These are phyloP conservation scores for Ottelia alismoides DNA, from an alignment of 106 monocot genomes.

Conservation along the genomic window DNA sequence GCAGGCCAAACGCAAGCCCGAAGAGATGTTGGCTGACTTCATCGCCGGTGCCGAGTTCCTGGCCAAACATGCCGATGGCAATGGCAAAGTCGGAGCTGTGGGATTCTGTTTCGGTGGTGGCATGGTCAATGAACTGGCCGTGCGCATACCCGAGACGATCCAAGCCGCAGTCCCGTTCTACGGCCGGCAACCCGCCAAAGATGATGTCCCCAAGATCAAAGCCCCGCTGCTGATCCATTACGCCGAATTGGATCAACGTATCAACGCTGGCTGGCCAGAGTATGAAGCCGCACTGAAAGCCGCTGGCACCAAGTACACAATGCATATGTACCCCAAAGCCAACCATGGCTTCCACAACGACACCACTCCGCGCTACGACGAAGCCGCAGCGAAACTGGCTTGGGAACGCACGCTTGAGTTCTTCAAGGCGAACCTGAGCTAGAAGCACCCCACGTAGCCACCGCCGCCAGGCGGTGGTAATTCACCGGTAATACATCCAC, in stretches of 20 bases:
- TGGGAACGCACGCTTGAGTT: neutral
- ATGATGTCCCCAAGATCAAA: no score
- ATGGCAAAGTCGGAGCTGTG: no score
- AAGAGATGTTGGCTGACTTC: no score
- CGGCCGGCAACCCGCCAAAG: neutral
- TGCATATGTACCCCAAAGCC: neutral
- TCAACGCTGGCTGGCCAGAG: neutral
- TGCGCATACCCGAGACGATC: neutral
- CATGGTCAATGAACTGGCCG: no score
- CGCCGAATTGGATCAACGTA: neutral
- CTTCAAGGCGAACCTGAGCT: no score
- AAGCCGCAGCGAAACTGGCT: neutral
- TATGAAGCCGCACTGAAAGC: neutral
- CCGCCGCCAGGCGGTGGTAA: no score
- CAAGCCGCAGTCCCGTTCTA: neutral
- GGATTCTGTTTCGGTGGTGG: no score
- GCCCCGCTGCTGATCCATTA: neutral
- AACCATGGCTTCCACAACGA: neutral
- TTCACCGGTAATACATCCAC: no score
- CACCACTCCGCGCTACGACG: neutral
- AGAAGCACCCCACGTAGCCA: no score
- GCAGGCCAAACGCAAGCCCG: no score
- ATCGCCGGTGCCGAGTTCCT: no score
- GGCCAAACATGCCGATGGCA: no score
- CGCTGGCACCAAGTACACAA: neutral